Evolutionary conservation across 352 stramenopile genomes (phyloP).

Genomic region (Phytophthora boehmeriae): DNA sequence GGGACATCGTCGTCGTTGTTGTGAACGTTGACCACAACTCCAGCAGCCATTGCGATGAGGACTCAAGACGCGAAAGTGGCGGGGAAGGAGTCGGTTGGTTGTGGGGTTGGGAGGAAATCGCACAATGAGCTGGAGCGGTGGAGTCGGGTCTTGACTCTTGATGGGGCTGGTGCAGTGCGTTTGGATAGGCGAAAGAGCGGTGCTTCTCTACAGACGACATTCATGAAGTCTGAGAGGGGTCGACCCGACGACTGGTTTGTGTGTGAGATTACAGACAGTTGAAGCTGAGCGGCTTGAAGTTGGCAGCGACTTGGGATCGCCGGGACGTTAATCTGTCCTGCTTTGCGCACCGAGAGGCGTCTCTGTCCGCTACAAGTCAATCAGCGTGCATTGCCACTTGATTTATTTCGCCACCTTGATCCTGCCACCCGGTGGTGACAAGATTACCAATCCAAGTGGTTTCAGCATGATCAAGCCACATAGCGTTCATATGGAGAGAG

Average conservation of each 20-base stretch:
- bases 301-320: slow-evolving; percentile 15
- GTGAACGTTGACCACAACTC: slow-evolving; percentile 16
- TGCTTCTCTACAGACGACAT: neutral
- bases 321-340: slow-evolving; percentile 4
- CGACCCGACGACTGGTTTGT: slow-evolving; percentile 8
- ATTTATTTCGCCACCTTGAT: slow-evolving; percentile 10
- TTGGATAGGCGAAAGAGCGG: neutral
- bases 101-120: slow-evolving; percentile 4
- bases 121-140: slow-evolving; percentile 1
- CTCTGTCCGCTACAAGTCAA: neutral
- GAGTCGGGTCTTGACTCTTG: neutral
- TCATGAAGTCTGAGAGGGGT: slow-evolving; percentile 6
- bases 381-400: slow-evolving; percentile 9
- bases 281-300: slow-evolving; percentile 15
- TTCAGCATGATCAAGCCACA: neutral
- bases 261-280: slow-evolving; percentile 2
- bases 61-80: neutral
- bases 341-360: neutral
- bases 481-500: too few relatives aligned
- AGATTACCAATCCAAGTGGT: neutral
- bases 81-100: neutral
- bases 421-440: too few relatives aligned
- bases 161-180: neutral
- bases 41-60: slow-evolving; percentile 11
- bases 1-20: slow-evolving; percentile 19